These are phyloP conservation scores for Yamadazyma epiphylla DNA, from an alignment of 1,139 yeast genomes.

Conservation along the genomic window DNA sequence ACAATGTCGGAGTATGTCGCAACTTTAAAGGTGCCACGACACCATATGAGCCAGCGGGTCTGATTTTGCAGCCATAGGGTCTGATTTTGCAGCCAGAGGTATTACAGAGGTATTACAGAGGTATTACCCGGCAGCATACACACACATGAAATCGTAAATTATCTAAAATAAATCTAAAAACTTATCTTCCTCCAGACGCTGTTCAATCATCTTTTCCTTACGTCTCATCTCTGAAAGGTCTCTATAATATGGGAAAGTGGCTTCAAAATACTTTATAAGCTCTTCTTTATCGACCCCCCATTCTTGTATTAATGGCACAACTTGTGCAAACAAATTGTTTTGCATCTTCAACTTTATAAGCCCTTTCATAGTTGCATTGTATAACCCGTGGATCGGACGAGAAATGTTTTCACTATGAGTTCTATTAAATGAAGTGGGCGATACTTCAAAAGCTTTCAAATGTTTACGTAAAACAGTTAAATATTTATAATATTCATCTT, in stretches of 20 bases:
- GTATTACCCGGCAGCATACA: too few relatives aligned
- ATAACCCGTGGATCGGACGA: slow-evolving; percentile 19
- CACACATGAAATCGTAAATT: too few relatives aligned
- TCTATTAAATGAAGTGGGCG: slow-evolving; percentile 26
- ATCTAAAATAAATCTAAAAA: slow-evolving; percentile 30
- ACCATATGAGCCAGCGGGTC: too few relatives aligned
- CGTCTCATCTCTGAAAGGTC: slow-evolving; percentile 19
- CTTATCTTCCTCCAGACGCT: slow-evolving; percentile 27
- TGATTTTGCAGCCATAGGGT: too few relatives aligned
- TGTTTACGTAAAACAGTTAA: slow-evolving; percentile 20
- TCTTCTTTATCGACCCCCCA: slow-evolving; percentile 31
- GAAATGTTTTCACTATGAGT: slow-evolving; percentile 9
- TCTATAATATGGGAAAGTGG: slow-evolving; percentile 19
- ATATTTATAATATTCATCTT: slow-evolving; percentile 19
- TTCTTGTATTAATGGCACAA: slow-evolving; percentile 29
- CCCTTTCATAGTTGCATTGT: slow-evolving; percentile 22
- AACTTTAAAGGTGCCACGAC: too few relatives aligned
- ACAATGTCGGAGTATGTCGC: too few relatives aligned
- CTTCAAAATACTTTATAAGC: slow-evolving; percentile 15
- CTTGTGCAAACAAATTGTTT: slow-evolving; percentile 18
- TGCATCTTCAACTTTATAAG: slow-evolving; percentile 29
- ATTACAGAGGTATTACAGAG: too few relatives aligned
- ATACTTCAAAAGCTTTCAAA: slow-evolving; percentile 17
- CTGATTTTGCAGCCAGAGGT: too few relatives aligned
- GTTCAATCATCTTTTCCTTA: slow-evolving; percentile 24